phyloP scores from a whole-genome alignment of 306 rosid genomes.

The Neltuma alba region DNA sequence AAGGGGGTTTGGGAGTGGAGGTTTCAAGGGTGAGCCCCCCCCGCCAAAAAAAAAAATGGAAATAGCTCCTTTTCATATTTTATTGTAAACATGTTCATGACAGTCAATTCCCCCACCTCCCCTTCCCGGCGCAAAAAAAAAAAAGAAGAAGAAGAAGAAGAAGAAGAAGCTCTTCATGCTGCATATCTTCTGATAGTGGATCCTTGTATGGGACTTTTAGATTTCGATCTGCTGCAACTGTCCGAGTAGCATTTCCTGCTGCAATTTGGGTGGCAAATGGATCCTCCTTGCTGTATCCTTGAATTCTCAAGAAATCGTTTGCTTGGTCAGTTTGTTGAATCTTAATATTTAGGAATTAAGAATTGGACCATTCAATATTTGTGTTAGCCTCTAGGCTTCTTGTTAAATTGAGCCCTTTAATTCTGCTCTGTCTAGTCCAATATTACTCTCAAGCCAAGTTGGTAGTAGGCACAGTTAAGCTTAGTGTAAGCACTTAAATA shows the following conservation, averaged over 20 bases:
- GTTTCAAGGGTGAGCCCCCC: not conserved
- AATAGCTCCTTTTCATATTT: constrained; percentile 35
- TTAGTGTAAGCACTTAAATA: not conserved
- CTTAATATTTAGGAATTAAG: constrained; percentile 13
- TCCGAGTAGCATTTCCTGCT: not conserved
- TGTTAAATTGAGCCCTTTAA: constrained; percentile 16
- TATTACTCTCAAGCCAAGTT: not conserved
- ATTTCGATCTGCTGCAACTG: not conserved
- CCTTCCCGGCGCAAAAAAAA: too few relatives aligned
- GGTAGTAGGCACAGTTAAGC: too few relatives aligned
- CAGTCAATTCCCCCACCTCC: too few relatives aligned
- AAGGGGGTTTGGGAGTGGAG: constrained; percentile 28
- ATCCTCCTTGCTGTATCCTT: not conserved
- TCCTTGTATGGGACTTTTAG: not conserved
- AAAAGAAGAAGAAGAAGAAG: too few relatives aligned
- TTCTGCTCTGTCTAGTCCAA: constrained; percentile 1
- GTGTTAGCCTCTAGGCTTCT: constrained; percentile 14
- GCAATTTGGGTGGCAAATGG: not conserved
- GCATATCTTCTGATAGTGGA: not conserved
- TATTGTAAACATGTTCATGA: constrained; percentile 19
- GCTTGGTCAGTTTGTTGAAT: constrained; percentile 25
- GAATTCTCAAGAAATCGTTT: not conserved
- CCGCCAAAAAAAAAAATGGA: constrained; percentile 24
- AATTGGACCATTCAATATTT: constrained; percentile 21
- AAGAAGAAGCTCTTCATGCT: not conserved